Evolutionary conservation across 2,329 filamentous ascomycete genomes (phyloP).

Genomic region (Fusarium acutatum): DNA sequence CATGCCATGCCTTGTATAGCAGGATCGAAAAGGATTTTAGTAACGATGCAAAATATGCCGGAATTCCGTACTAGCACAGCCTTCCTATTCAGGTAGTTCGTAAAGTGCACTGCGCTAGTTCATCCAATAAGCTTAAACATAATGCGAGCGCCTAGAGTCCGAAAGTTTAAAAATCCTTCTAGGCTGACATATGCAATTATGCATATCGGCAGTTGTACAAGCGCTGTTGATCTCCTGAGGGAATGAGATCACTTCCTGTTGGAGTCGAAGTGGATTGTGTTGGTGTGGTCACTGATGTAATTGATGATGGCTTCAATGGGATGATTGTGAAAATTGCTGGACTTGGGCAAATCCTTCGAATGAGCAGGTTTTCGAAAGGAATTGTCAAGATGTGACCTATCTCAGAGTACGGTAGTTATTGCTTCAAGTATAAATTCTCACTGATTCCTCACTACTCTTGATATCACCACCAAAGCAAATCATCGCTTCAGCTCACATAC

Average conservation of each 20-base stretch:
- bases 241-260: not conserved
- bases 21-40: not conserved
- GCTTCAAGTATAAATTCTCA: not conserved
- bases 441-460: accelerated
- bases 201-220: not conserved
- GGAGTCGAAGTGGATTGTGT: not conserved
- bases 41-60: not conserved
- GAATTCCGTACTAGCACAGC: not conserved
- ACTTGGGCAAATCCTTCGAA: not conserved
- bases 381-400: not conserved
- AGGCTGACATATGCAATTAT: not conserved
- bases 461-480: not conserved
- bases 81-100: not conserved
- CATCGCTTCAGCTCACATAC: not conserved
- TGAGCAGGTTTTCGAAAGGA: not conserved
- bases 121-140: not conserved
- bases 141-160: not conserved
- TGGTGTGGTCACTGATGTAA: not conserved
- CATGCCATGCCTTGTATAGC: not conserved
- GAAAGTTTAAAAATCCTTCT: not conserved
- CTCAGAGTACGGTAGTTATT: accelerated
- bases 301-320: not conserved
- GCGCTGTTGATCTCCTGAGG: not conserved
- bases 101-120: not conserved
- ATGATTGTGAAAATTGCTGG: not conserved